Evolutionary conservation across 2,329 filamentous ascomycete species (phyloP).

Genomic region (Lasiodiplodia citricola): DNA sequence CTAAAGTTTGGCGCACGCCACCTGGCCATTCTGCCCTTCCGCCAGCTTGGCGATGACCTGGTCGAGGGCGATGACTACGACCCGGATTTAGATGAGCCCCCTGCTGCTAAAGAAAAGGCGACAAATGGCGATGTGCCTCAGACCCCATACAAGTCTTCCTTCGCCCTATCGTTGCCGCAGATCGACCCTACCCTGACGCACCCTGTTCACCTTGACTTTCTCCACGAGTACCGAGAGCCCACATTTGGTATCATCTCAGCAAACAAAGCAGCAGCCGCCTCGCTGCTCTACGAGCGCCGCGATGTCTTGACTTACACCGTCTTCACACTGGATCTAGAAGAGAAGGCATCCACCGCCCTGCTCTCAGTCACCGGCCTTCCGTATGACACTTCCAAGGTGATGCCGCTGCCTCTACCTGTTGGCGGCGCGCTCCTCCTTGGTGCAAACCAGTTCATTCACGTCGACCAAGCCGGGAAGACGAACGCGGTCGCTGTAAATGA

Average conservation of each 20-base stretch:
- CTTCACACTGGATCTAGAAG: conserved; percentile 91
- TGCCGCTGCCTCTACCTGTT: conserved; percentile 83
- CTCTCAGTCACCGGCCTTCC: conserved; percentile 85
- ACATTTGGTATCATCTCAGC: conserved; percentile 95
- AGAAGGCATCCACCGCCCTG: conserved; percentile 90
- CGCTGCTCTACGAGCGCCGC: conserved; percentile 75
- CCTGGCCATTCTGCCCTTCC: conserved; percentile 91
- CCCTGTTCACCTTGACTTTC: conserved; percentile 88
- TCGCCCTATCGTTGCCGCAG: conserved; percentile 87
- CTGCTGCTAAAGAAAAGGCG: conserved; percentile 35
- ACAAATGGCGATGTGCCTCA: conserved; percentile 43
- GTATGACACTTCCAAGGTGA: conserved; percentile 81
- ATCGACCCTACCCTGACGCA: conserved; percentile 87
- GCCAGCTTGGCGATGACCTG: conserved; percentile 82
- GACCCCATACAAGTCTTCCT: conserved; percentile 86
- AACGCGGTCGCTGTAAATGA: conserved; percentile 93
- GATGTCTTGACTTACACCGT: conserved; percentile 91
- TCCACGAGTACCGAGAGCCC: conserved; percentile 96
- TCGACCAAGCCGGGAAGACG: conserved; percentile 93
- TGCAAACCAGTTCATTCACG: conserved; percentile 88
- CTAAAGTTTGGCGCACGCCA: conserved; percentile 90
- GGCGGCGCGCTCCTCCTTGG: conserved; percentile 88
- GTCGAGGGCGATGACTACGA: conserved; percentile 88
- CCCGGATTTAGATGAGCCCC: conserved; percentile 71
- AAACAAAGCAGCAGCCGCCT: conserved; percentile 72